phyloP scores from a whole-genome alignment of 108 stramenopile genomes.

The Epithemia pelagica region DNA sequence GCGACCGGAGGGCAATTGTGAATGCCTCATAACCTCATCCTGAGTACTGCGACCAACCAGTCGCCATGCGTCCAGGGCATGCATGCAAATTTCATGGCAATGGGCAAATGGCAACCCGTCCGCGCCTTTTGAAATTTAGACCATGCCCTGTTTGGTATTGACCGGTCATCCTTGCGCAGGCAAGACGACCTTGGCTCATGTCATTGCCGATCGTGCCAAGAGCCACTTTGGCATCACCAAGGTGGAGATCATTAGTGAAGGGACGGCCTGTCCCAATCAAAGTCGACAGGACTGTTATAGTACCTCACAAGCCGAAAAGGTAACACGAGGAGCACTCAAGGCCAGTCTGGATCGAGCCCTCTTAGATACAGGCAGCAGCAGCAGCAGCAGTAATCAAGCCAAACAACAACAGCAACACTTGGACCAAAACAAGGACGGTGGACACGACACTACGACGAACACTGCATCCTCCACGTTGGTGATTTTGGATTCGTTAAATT shows the following conservation, averaged over 20 bases:
- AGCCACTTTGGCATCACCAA: constrained; percentile 5
- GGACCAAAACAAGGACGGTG: constrained; percentile 15
- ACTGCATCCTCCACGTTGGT: constrained; percentile 41
- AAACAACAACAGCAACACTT: not conserved
- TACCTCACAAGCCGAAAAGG: constrained; percentile 60
- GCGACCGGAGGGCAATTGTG: too few relatives aligned
- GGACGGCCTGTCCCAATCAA: constrained; percentile 46
- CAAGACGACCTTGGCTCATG: constrained; percentile 66
- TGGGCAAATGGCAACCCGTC: too few relatives aligned
- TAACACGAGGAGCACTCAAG: constrained; percentile 72
- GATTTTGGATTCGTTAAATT: constrained; percentile 84
- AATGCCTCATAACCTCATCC: too few relatives aligned
- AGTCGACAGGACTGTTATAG: constrained; percentile 57
- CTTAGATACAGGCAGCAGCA: not conserved
- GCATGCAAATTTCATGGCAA: too few relatives aligned
- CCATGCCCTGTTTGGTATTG: constrained; percentile 73
- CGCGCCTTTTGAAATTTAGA: too few relatives aligned
- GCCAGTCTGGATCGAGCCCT: constrained; percentile 61
- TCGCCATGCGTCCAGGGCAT: too few relatives aligned
- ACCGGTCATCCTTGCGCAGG: constrained; percentile 78
- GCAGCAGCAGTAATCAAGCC: not conserved
- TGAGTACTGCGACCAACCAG: too few relatives aligned
- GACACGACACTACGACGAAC: too few relatives aligned
- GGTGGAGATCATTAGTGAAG: constrained; percentile 55
- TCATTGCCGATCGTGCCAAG: constrained; percentile 58